A percentile compares a stretch with the other conserved stretches of the same genome.
These are phyloP conservation scores for Diaporthe sp. DNA, from an alignment of 2,329 filamentous ascomycete species.

Conservation along the genomic window DNA sequence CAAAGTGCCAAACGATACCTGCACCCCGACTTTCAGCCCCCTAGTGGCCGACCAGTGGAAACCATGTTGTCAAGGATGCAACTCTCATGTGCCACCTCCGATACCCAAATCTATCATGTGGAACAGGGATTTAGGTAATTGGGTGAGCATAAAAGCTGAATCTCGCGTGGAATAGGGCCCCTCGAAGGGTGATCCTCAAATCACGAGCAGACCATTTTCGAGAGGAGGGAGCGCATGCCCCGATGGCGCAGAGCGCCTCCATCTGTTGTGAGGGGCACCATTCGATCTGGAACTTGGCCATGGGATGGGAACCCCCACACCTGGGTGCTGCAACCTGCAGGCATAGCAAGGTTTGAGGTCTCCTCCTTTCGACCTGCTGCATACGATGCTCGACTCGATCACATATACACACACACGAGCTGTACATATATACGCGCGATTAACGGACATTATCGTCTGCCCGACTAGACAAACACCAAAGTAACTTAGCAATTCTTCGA, in stretches of 20 bases:
- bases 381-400: neutral
- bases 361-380: slow-evolving; percentile 14
- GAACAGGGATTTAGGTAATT: neutral
- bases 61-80: slow-evolving; percentile 5
- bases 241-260: neutral
- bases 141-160: neutral
- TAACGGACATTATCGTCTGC: neutral
- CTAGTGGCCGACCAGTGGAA: neutral
- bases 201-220: slow-evolving; percentile 4
- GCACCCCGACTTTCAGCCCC: neutral
- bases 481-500: neutral
- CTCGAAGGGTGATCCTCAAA: neutral
- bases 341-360: slow-evolving; percentile 5
- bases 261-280: slow-evolving; percentile 4
- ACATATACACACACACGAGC: neutral
- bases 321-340: neutral
- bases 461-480: neutral
- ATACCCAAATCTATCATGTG: neutral
- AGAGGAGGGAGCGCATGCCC: slow-evolving; percentile 1
- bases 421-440: neutral
- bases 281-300: neutral
- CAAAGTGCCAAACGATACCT: neutral
- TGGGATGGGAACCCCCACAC: slow-evolving; percentile 14
- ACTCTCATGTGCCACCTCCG: neutral
- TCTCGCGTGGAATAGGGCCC: neutral